phyloP scores from a whole-genome alignment of 805 yeast species.

The Candida takata region DNA sequence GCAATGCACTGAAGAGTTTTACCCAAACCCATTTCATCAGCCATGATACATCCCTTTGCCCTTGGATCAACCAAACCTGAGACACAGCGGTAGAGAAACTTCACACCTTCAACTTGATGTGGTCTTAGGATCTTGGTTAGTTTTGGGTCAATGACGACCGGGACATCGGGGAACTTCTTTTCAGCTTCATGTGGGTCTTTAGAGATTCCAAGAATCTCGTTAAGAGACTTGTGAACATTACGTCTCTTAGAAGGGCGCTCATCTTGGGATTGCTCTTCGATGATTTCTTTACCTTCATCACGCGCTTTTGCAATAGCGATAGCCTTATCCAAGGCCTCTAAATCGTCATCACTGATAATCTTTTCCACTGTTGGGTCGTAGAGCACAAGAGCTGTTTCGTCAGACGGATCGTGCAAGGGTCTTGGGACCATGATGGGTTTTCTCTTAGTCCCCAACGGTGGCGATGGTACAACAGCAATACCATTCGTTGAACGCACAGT shows the following conservation, averaged over 20 bases:
- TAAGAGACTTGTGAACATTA: conserved; percentile 57
- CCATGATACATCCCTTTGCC: conserved; percentile 96
- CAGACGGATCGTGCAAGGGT: conserved; percentile 92
- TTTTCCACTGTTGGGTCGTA: conserved; percentile 90
- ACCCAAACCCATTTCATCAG: conserved; percentile 95
- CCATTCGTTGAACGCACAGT: conserved; percentile 26
- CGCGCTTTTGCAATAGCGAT: conserved; percentile 22
- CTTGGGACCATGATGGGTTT: conserved; percentile 69
- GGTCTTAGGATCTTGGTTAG: conserved; percentile 83
- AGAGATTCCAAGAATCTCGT: conserved; percentile 73
- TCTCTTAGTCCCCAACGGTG: conserved; percentile 78
- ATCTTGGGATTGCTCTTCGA: conserved; percentile 16
- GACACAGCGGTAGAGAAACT: conserved; percentile 84
- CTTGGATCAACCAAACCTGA: conserved; percentile 76
- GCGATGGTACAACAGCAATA: conserved; percentile 44
- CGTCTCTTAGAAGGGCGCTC: conserved; percentile 25
- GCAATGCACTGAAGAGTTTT: conserved; percentile 87
- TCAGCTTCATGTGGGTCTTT: conserved; percentile 41
- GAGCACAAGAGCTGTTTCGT: conserved; percentile 87
- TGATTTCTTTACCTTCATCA: conserved; percentile 22
- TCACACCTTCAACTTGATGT: conserved; percentile 94
- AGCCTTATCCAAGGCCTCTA: conserved; percentile 27
- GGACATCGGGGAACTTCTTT: conserved; percentile 70
- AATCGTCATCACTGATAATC: conserved; percentile 21
- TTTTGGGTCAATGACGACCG: conserved; percentile 92